Percentiles rank a stretch among this genome's conserved stretches.
phyloP scores from a whole-genome alignment of 805 yeast species.

The Schwanniomyces polymorphus region DNA sequence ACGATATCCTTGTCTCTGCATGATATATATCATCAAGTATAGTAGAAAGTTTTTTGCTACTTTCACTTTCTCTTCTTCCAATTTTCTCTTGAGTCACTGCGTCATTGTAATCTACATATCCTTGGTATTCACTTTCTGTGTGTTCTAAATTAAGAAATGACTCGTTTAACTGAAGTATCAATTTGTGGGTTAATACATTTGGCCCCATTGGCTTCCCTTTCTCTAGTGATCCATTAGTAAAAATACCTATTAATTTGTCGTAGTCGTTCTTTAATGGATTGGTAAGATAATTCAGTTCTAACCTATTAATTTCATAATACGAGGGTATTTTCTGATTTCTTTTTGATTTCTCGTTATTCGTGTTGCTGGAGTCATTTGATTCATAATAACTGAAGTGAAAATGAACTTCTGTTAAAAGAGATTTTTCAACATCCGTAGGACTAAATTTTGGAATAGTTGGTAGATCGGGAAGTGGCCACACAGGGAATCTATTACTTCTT shows the following conservation, averaged over 20 bases:
- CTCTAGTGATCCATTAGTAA: constrained; percentile 29
- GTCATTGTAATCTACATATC: constrained; percentile 30
- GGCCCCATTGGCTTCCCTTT: constrained; percentile 23
- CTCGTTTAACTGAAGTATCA: constrained; percentile 55
- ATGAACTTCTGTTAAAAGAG: constrained; percentile 71
- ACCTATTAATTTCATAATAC: constrained; percentile 61
- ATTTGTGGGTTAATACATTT: constrained; percentile 57
- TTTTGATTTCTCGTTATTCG: constrained; percentile 9
- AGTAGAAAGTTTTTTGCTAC: constrained; percentile 43
- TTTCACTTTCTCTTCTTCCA: constrained; percentile 43
- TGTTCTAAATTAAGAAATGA: constrained; percentile 43
- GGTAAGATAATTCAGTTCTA: constrained; percentile 65
- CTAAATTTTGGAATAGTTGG: constrained; percentile 61
- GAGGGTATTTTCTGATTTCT: constrained; percentile 20
- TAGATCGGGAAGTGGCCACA: constrained; percentile 83
- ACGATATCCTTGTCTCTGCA: constrained; percentile 31
- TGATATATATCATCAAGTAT: constrained; percentile 49
- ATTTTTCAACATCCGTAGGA: constrained; percentile 76
- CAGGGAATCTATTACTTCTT: constrained; percentile 22
- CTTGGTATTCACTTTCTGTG: constrained; percentile 43
- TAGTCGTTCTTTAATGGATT: constrained; percentile 61
- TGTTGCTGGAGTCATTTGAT: constrained; percentile 30
- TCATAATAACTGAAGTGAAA: constrained; percentile 57
- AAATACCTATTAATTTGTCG: constrained; percentile 50
- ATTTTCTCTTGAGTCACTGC: constrained; percentile 43